Evolutionary conservation across 1,139 yeast genomes (phyloP).

Genomic region (Taphrina betulina): DNA sequence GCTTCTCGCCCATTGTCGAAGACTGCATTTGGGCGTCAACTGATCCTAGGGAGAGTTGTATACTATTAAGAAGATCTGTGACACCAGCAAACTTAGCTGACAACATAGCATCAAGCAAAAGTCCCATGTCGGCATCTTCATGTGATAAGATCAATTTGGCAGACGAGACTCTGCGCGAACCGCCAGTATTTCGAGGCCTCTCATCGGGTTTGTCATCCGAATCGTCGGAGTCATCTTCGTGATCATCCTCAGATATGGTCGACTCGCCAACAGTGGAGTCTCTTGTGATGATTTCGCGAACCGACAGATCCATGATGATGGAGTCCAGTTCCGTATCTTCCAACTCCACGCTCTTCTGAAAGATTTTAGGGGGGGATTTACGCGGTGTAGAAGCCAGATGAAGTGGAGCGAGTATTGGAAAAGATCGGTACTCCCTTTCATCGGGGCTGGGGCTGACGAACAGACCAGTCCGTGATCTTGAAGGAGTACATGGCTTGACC

Average conservation of each 20-base stretch:
- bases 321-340: constrained; percentile 23
- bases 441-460: constrained; percentile 18
- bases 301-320: constrained; percentile 21
- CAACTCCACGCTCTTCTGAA: constrained; percentile 22
- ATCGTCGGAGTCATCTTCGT: neutral
- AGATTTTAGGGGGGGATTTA: constrained; percentile 15
- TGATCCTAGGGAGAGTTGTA: constrained; percentile 6
- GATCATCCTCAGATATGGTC: neutral
- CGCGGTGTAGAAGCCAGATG: constrained; percentile 11
- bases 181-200: too few relatives aligned
- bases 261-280: neutral
- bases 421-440: neutral
- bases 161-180: constrained; percentile 1
- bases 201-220: neutral
- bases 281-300: neutral
- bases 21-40: constrained; percentile 3
- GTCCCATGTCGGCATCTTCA: constrained; percentile 26
- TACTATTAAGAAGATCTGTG: constrained; percentile 7
- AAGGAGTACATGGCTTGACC: constrained; percentile 15
- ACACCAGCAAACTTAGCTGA: constrained; percentile 22
- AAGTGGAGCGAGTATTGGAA: neutral
- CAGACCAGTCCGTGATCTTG: constrained; percentile 11
- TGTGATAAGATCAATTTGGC: constrained; percentile 15
- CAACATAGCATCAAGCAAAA: constrained; percentile 27
- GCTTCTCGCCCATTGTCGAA: neutral